Evolutionary conservation across 148 eudicot genomes (phyloP).

Genomic region (Suaeda aralocaspica): DNA sequence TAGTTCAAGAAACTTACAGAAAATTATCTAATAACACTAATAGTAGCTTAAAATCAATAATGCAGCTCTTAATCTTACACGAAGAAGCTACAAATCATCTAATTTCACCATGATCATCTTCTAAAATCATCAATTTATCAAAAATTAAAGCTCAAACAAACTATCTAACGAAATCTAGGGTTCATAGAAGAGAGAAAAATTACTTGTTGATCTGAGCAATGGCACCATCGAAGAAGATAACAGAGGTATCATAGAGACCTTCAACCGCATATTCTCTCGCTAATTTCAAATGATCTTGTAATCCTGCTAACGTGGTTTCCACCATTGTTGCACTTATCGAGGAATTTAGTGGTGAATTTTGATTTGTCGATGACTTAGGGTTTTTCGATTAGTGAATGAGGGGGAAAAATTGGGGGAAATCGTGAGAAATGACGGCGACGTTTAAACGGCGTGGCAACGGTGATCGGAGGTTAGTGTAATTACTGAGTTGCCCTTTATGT

Average conservation of each 20-base stretch:
- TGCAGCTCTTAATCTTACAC: neutral
- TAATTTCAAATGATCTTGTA: slow-evolving; percentile 90
- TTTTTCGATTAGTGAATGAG: neutral
- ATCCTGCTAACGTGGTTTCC: slow-evolving; percentile 61
- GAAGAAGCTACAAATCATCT: neutral
- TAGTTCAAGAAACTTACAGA: neutral
- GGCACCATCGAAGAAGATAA: slow-evolving; percentile 99
- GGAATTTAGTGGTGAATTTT: neutral
- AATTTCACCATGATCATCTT: neutral
- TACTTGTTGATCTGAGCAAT: slow-evolving; percentile 99
- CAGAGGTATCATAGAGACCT: slow-evolving; percentile 89
- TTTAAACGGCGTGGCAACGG: slow-evolving; percentile 25
- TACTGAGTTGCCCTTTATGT: slow-evolving; percentile 20
- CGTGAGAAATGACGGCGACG: slow-evolving; percentile 20
- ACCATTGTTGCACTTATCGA: slow-evolving; percentile 37
- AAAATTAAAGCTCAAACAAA: neutral
- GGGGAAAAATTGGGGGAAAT: slow-evolving; percentile 1
- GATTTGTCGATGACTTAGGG: slow-evolving; percentile 14
- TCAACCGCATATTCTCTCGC: slow-evolving; percentile 92
- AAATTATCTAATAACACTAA: neutral
- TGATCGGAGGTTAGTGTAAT: slow-evolving; percentile 12
- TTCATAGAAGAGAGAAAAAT: neutral
- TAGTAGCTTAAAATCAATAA: neutral
- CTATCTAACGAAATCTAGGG: slow-evolving; percentile 4
- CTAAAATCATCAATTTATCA: neutral